Conservation (phyloP, 805 yeast species). For the Cyberlindnera xishuangbannaensis region DNA sequence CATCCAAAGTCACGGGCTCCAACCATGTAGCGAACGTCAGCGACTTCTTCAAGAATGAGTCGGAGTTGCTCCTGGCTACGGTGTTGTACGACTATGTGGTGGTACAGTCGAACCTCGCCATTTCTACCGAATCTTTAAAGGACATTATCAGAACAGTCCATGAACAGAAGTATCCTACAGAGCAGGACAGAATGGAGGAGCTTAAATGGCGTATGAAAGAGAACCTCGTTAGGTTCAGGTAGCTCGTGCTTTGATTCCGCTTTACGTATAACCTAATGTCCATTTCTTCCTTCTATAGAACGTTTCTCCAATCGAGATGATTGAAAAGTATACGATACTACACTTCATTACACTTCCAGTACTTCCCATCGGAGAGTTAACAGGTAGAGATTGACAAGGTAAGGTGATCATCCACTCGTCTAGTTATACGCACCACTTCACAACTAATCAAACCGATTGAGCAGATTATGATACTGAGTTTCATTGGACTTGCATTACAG, state of each 20-base stretch:
- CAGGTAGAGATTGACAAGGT: no score
- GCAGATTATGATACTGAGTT: no score
- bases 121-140: slow-evolving; percentile 7
- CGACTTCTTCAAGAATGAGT: slow-evolving; percentile 25
- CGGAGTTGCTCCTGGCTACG: slow-evolving; percentile 6
- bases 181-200: slow-evolving; percentile 9
- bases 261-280: no score
- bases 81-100: slow-evolving; percentile 21
- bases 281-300: no score
- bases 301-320: no score
- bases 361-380: no score
- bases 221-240: slow-evolving; percentile 6
- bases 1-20: slow-evolving; percentile 20
- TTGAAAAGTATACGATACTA: no score
- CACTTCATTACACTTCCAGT: no score
- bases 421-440: no score
- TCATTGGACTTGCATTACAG: no score
- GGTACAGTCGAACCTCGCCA: slow-evolving; percentile 6
- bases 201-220: slow-evolving; percentile 11
- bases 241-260: background rate
- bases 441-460: no score
- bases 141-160: slow-evolving; percentile 12
- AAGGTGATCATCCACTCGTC: no score
- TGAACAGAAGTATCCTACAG: slow-evolving; percentile 9
- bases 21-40: slow-evolving; percentile 22